Conservation (phyloP, 257 asterid genomes). For the Cruciata laevipes region DNA sequence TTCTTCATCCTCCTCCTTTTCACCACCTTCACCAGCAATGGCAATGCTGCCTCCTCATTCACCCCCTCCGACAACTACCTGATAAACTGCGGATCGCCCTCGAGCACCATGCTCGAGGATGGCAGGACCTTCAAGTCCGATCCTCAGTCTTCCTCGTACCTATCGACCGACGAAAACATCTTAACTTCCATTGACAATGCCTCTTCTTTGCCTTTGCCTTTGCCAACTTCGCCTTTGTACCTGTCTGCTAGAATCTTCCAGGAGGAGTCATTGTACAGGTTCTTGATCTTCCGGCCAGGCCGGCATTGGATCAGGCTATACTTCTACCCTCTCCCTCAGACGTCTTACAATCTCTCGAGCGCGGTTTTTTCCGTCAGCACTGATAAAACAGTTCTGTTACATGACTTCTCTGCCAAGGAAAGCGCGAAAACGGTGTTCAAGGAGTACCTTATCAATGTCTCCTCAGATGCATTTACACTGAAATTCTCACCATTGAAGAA, state of each 20-base stretch:
- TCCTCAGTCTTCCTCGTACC: slow-evolving; percentile 62
- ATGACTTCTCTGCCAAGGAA: slow-evolving; percentile 62
- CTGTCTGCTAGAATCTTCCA: slow-evolving; percentile 57
- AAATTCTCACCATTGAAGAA: slow-evolving; percentile 67
- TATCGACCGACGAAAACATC: slow-evolving; percentile 65
- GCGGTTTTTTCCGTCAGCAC: slow-evolving; percentile 56
- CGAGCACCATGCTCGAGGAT: slow-evolving; percentile 45
- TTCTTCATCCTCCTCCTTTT: slow-evolving; percentile 21
- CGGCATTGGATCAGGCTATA: slow-evolving; percentile 67
- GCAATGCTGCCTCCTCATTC: slow-evolving; percentile 20
- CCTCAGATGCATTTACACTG: slow-evolving; percentile 56
- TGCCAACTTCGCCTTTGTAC: slow-evolving; percentile 28
- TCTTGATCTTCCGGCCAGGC: slow-evolving; percentile 51
- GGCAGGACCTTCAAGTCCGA: slow-evolving; percentile 77
- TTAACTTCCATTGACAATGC: slow-evolving; percentile 30
- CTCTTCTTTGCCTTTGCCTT: slow-evolving; percentile 24
- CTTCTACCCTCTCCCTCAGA: slow-evolving; percentile 59
- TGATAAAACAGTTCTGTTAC: slow-evolving; percentile 54
- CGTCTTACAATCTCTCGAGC: slow-evolving; percentile 49
- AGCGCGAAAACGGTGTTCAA: slow-evolving; percentile 32
- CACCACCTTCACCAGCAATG: slow-evolving; percentile 5
- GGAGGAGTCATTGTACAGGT: slow-evolving; percentile 58
- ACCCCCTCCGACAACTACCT: slow-evolving; percentile 61
- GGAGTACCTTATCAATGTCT: slow-evolving; percentile 70
- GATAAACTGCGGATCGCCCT: slow-evolving; percentile 69